Base-by-base conservation (phyloP, 768 basidiomycete genomes). In the Boletus tylopilopsis region DNA sequence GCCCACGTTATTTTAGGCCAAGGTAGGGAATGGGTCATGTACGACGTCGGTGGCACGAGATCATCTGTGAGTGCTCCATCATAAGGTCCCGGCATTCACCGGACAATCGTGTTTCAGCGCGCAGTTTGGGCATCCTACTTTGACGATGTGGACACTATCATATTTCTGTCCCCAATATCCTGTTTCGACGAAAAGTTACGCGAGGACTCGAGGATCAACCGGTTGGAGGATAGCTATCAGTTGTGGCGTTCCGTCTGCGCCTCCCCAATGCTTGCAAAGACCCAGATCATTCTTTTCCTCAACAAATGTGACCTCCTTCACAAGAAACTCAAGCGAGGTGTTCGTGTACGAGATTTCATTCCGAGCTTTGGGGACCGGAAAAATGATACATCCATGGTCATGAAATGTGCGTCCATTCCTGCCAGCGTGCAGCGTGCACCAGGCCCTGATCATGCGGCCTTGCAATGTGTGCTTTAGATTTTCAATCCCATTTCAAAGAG, bases 101-200 rank as follows among this genome's bases (percentile, higher is more conserved):
- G 23, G 38, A 56, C 58, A 22, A 23, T 50, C 44, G 44, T 48
- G 27, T 41, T 37, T 60, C 63, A 88, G 85, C 76, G 87, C 47
- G 75, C 76, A 18, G 84, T 81, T 0, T 92, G 90, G 89, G 82
- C 81, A 62, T 81, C 86, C 4, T 90, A 84, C 66, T 90, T 91
- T 53, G 87, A 90, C 55, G 85, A 89, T 63, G 81, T 86, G 45
- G 81, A 89, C 67, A 82, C 88, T 2, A 88, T 92, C 64, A 90
- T 93, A 58, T 92, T 91, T 70, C 79, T 92, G 32, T 66, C 65
- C 41, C 73, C 76, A 55, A 84, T 92, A 58, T 89, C 85, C 23
- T 85, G 87, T 46, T 93, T 92, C 62, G 85, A 92, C 58, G 89
- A 92, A 64, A 78, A 75, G 43, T 73, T 92, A 0, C 81, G 81